phyloP scores from a whole-genome alignment of 202 grass and related monocot species.

The Elaeis oleifera region DNA sequence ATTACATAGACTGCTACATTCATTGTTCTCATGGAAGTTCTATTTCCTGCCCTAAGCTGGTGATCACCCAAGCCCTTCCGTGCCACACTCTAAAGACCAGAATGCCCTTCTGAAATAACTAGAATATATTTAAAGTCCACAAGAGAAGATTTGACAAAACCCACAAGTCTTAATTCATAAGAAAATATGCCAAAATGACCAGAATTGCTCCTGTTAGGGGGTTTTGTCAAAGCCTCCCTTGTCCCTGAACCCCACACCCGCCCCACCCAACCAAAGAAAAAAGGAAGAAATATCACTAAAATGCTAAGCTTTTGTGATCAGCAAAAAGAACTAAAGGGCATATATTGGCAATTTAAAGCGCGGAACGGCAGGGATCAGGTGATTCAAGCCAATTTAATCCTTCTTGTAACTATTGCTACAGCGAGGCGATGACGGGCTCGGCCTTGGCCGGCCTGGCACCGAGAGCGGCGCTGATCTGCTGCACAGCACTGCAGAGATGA shows the following conservation, averaged over 20 bases:
- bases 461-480: conserved; percentile 61
- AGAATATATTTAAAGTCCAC: conserved; percentile 1
- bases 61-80: too few species aligned
- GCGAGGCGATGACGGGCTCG: conserved; percentile 22
- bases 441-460: conserved; percentile 6
- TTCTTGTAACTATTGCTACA: conserved; percentile 27
- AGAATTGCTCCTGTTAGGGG: conserved; percentile 29
- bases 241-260: conserved; percentile 6
- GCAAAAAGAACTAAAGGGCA: too few species aligned
- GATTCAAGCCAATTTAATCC: neutral
- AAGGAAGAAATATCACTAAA: conserved; percentile 13
- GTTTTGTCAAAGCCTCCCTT: conserved; percentile 85
- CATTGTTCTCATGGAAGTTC: neutral
- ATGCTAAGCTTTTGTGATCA: neutral
- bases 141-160: conserved; percentile 92
- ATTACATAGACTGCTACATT: neutral
- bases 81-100: conserved; percentile 20
- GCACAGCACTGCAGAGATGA: conserved; percentile 69
- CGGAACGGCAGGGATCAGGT: neutral
- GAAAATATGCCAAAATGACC: conserved; percentile 45
- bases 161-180: conserved; percentile 11
- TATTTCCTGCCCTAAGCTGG: neutral
- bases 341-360: too few species aligned
- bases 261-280: too few species aligned
- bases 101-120: conserved; percentile 4